Conservation (phyloP, 345 rosid species). For the Lepidium aucheri region DNA sequence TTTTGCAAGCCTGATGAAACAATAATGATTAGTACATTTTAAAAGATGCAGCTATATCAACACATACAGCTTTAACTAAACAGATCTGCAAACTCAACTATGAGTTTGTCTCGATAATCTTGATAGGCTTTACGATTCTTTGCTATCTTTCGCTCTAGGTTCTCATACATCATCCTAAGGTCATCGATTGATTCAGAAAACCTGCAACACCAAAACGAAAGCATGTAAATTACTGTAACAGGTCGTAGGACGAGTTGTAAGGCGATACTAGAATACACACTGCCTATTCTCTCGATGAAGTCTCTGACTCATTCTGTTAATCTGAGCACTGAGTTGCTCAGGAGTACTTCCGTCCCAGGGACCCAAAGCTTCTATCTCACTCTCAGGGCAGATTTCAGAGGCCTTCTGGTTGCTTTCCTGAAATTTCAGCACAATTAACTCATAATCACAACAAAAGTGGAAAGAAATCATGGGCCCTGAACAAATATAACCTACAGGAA, state of each 20-base stretch:
- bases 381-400: conserved; percentile 86
- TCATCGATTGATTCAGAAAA: conserved; percentile 89
- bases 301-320: conserved; percentile 55
- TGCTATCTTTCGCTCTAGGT: conserved; percentile 53
- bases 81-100: conserved; percentile 34
- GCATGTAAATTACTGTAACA: conserved; percentile 2
- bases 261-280: conserved; percentile 34
- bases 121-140: conserved; percentile 45
- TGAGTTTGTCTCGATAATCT: conserved; percentile 51
- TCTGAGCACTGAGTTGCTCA: conserved; percentile 76
- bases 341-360: conserved; percentile 70
- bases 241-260: neutral
- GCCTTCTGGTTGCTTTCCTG: conserved; percentile 84
- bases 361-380: conserved; percentile 74
- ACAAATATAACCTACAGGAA: neutral
- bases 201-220: conserved; percentile 35
- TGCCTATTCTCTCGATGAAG: conserved; percentile 65
- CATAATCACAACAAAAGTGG: neutral
- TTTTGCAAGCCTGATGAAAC: conserved; percentile 51
- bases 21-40: neutral
- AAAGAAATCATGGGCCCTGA: neutral
- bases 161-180: conserved; percentile 51
- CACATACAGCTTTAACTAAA: neutral
- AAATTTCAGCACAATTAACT: conserved; percentile 12
- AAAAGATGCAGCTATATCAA: neutral